Evolutionary conservation across 2,329 filamentous ascomycete species (phyloP).

Genomic region (Daldinia eschscholtzii): DNA sequence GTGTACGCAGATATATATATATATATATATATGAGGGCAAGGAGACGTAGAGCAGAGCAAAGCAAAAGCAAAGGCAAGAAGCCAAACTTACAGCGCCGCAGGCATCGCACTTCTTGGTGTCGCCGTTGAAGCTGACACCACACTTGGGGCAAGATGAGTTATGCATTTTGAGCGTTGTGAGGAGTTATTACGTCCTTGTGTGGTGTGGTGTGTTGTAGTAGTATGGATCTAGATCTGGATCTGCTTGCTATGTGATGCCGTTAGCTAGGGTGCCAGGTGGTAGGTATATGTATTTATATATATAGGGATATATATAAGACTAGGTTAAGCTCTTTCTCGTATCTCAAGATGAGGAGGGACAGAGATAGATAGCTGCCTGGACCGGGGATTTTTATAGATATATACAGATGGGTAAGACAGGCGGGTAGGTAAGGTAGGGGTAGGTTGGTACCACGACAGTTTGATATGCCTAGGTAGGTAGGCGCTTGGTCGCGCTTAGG

Average conservation of each 20-base stretch:
- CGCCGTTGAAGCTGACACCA: constrained; percentile 60
- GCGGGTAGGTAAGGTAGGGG: not conserved
- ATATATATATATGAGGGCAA: not conserved
- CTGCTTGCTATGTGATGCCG: not conserved
- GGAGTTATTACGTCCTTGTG: constrained; percentile 1
- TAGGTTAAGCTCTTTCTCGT: too few relatives aligned
- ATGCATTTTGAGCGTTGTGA: constrained; percentile 55
- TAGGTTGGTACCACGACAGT: constrained; percentile 23
- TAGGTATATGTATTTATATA: not conserved
- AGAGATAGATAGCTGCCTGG: not conserved
- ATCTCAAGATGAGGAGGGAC: not conserved
- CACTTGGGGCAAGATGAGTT: constrained; percentile 68
- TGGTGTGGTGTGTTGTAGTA: constrained; percentile 2
- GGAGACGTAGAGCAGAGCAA: not conserved
- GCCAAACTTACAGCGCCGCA: constrained; percentile 68
- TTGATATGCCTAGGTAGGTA: not conserved
- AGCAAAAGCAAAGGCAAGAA: too few relatives aligned
- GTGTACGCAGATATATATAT: not conserved
- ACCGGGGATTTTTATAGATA: not conserved
- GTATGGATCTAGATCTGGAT: constrained; percentile 3
- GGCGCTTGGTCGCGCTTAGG: constrained; percentile 1
- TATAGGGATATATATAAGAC: constrained; percentile 2
- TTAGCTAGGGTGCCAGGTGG: not conserved
- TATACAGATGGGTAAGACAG: constrained; percentile 11
- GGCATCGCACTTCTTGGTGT: constrained; percentile 65